Conservation (phyloP, 2,329 filamentous ascomycete genomes). For the Alternaria conjuncta region DNA sequence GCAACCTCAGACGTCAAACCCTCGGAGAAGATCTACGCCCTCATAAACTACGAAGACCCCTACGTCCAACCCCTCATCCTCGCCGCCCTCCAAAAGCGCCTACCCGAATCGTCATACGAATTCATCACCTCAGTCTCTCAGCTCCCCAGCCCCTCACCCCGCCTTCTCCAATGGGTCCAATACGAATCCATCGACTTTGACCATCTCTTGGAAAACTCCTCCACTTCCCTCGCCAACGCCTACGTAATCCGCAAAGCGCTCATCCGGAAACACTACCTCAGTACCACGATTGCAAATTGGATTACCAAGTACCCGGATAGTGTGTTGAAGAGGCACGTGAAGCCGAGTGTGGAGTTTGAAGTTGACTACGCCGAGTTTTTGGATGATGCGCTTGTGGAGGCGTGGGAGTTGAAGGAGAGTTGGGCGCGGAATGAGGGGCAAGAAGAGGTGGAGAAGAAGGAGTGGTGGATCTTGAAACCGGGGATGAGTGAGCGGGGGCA, state of each 20-base stretch:
- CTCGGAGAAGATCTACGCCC: conserved; percentile 62
- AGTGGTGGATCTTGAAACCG: conserved; percentile 99
- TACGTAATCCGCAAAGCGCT: conserved; percentile 96
- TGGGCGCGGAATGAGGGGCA: conserved; percentile 67
- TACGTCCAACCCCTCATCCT: conserved; percentile 90
- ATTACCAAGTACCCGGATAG: conserved; percentile 80
- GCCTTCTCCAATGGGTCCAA: conserved; percentile 77
- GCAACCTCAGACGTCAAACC: background rate
- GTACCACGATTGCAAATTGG: conserved; percentile 84
- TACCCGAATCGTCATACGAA: conserved; percentile 63
- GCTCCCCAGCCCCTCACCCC: conserved; percentile 54
- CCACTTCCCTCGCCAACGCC: conserved; percentile 76
- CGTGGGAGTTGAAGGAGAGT: conserved; percentile 83
- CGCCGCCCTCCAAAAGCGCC: conserved; percentile 68
- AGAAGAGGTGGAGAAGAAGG: conserved; percentile 53
- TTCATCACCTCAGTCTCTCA: conserved; percentile 61
- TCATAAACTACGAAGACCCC: conserved; percentile 82
- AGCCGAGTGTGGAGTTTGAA: conserved; percentile 84
- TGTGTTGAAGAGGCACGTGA: conserved; percentile 72
- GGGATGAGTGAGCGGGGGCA: conserved; percentile 97
- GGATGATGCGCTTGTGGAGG: conserved; percentile 89
- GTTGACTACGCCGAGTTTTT: conserved; percentile 96
- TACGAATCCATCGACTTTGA: conserved; percentile 92
- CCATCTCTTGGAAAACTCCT: conserved; percentile 67
- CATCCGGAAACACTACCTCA: conserved; percentile 94